Base-by-base conservation (phyloP, 2,329 filamentous ascomycete genomes). In the Nothophaeocryptopus gaeumannii region DNA sequence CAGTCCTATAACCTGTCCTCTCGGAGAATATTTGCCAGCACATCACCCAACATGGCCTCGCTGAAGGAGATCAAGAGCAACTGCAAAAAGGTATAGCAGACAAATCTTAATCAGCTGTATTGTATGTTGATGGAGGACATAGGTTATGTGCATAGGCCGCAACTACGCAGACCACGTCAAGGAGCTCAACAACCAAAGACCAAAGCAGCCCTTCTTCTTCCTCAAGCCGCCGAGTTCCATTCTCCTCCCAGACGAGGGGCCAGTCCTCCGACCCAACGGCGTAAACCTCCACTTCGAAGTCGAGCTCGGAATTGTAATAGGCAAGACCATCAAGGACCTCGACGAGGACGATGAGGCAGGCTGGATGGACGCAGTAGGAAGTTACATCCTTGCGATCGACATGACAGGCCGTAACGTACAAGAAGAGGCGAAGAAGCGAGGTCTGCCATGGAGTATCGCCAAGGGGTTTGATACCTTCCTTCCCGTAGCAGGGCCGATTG, bases 401-500 rank as follows among this genome's bases (percentile, higher is more conserved):
- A 95, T 99, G 89, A 99, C 93, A 8, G 93, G 88, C 1, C 87
- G 93, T 59, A 97, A 97, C 71, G 82, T 89, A 5, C 93, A 99
- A 74, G 88, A 96, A 63, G 90, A 96, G 75, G 92, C 92, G 58
- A 99, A 97, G 82, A 89, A 87, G 74, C 96, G 93, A 78, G 90
- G 93, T 32, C 83, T 97, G 12, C 93, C 93, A 7, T 99, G 93
- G 93, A 84, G 85, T 64, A 96, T 96, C 59, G 86, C 89, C 61
- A 99, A 99, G 77, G 93, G 93, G 39, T 99, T 97, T 69, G 93
- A 99, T 71, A 97, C 93, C 2, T 99, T 99, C 76, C 79, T 95
- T 44, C 93, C 93, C 51, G 80, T 99, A 65, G 89, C 86, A 69
- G 77, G 85, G 57, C 77, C 88, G 47, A 95, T 99, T 63, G 77